These are phyloP conservation scores for Thelonectria olida DNA, from an alignment of 2,329 filamentous ascomycete species.

Conservation along the genomic window DNA sequence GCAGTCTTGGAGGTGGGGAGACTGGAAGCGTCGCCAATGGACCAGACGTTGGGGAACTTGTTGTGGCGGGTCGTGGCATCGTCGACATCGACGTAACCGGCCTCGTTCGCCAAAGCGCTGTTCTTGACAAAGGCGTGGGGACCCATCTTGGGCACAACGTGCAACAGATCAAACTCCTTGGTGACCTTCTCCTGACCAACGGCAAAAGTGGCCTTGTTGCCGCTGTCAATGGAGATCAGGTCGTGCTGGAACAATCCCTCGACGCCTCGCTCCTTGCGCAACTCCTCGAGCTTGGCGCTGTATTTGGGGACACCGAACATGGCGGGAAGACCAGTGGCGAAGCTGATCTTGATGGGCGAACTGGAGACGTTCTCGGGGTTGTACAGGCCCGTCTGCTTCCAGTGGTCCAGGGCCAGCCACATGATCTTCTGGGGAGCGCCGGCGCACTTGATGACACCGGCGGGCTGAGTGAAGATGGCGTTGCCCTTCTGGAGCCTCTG, in stretches of 20 bases:
- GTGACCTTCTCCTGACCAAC: constrained; percentile 55
- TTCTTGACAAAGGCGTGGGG: constrained; percentile 63
- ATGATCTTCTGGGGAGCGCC: constrained; percentile 70
- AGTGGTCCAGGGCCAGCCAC: constrained; percentile 69
- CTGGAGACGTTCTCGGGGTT: constrained; percentile 46
- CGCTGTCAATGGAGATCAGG: constrained; percentile 61
- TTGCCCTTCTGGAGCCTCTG: constrained; percentile 57
- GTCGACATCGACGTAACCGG: constrained; percentile 67
- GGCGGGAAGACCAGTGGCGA: constrained; percentile 62
- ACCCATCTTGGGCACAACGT: constrained; percentile 68
- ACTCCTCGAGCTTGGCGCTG: constrained; percentile 59
- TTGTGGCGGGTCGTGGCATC: constrained; percentile 61
- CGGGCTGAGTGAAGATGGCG: constrained; percentile 69
- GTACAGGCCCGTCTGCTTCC: constrained; percentile 64
- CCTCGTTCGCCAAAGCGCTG: constrained; percentile 62
- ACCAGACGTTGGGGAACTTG: constrained; percentile 67
- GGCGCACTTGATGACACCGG: constrained; percentile 67
- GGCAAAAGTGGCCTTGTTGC: constrained; percentile 59
- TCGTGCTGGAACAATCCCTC: constrained; percentile 69
- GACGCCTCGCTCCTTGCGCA: constrained; percentile 63
- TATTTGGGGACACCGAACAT: constrained; percentile 73
- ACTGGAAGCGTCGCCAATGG: constrained; percentile 66
- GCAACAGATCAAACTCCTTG: constrained; percentile 62
- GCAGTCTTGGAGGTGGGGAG: constrained; percentile 67
- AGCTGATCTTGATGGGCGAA: constrained; percentile 61